phyloP scores from a whole-genome alignment of 139 green algal genomes.

The Chlorella sp. region DNA sequence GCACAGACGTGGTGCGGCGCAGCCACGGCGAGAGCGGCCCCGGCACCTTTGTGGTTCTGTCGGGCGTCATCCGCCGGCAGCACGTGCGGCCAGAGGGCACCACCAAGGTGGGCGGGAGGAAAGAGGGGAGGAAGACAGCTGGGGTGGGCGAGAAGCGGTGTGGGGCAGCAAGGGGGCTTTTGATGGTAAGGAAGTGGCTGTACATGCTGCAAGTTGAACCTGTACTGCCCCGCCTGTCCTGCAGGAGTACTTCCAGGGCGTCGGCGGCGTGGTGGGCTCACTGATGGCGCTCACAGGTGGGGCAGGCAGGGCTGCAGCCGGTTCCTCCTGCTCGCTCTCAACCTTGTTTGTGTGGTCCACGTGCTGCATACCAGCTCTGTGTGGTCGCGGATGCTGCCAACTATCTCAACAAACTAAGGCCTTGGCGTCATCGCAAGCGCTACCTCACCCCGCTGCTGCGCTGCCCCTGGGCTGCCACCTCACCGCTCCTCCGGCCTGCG shows the following conservation, averaged over 20 bases:
- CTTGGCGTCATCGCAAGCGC: no score
- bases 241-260: slow-evolving; percentile 62
- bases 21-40: background rate
- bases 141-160: background rate
- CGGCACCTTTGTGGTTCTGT: slow-evolving; percentile 41
- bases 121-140: background rate
- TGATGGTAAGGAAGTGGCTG: background rate
- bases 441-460: no score
- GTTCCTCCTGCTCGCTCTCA: no score
- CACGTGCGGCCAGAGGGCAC: slow-evolving; percentile 9
- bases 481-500: background rate
- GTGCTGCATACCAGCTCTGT: no score
- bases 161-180: no score
- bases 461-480: no score
- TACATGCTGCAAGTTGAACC: background rate
- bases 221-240: background rate
- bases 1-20: background rate
- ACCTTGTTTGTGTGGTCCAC: no score
- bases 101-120: background rate
- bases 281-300: slow-evolving; percentile 45
- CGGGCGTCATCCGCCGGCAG: slow-evolving; percentile 38
- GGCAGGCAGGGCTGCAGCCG: background rate
- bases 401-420: background rate
- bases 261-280: slow-evolving; percentile 61
- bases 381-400: background rate